Base-by-base conservation (phyloP, 306 rosid species). In the Lathyrus tuberosus region DNA sequence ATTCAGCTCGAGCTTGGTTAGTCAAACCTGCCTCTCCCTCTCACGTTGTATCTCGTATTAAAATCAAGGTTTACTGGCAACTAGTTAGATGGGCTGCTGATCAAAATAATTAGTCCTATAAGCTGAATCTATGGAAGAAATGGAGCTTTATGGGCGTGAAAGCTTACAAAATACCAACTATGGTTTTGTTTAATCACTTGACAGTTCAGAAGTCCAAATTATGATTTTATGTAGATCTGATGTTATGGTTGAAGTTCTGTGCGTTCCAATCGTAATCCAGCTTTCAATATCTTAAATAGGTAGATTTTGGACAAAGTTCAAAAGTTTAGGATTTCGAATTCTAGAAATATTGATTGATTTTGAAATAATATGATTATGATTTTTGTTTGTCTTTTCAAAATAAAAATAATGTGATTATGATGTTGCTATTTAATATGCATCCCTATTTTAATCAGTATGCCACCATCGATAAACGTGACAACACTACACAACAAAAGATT, bases 81-180 rank as follows among this genome's bases (percentile, higher is more conserved):
- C 26, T 16, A 28, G 63, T 33, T 62, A 11, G 17, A 12, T 57
- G 18, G 61, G 52, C 24, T 9, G 46, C 43, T 20, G 60, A 24
- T 52, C 66, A 18, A 7, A 14, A 65, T 71, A 57, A 10, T 37
- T 40, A 24, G 69, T 56, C 65, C 62, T 46, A 35, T 51, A 58
- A 64, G 59, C 42, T 58, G 69, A 65, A 65, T 28, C 58, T 5
- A 14, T 47, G 57, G 78, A 40, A 59, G 74, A 46, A 16, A 47
- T 35, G 24, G 30, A 22, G 15, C 15, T 54, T 44, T 35, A 4
- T 76, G 74, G 46, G 35, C 49, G 6, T 41, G 11, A 10, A 57
- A 77, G 44, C 15, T 71, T 37, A 52, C 68, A 62, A 12, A 57
- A 57, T 57, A 54, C 24, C 48, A 12, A 46, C 58, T 48, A 30